These are phyloP conservation scores for Porphyridium purpureum DNA, from an alignment of 23 red algal species.

Conservation along the genomic window DNA sequence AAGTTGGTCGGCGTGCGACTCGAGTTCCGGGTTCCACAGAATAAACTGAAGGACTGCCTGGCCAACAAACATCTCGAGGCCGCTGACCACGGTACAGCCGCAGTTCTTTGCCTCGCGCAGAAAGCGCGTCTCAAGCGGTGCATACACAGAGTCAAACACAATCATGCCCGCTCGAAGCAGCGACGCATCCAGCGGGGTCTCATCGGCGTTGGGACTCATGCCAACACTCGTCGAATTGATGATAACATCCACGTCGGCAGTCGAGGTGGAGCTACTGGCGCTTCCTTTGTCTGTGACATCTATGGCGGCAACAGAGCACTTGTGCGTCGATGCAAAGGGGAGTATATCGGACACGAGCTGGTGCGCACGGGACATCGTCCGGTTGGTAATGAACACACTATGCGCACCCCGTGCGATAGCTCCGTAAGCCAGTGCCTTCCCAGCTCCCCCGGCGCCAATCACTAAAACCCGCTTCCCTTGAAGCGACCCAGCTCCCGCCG, in stretches of 20 bases:
- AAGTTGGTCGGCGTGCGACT: too few species aligned
- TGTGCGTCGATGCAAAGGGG: background rate
- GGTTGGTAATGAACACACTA: slow-evolving; percentile 54
- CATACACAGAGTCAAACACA: slow-evolving; percentile 95
- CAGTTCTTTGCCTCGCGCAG: slow-evolving; percentile 22
- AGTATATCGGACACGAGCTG: slow-evolving; percentile 24
- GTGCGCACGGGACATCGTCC: slow-evolving; percentile 34
- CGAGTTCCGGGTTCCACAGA: slow-evolving; percentile 66
- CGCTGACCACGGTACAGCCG: slow-evolving; percentile 54
- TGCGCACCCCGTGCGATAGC: slow-evolving; percentile 25
- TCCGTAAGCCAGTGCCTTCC: slow-evolving; percentile 67
- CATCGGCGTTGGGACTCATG: slow-evolving; percentile 57
- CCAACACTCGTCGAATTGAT: slow-evolving; percentile 88
- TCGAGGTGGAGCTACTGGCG: background rate
- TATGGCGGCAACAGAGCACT: background rate
- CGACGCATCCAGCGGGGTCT: slow-evolving; percentile 16
- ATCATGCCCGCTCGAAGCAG: slow-evolving; percentile 1
- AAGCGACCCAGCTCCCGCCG: background rate
- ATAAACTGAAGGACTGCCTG: slow-evolving; percentile 73
- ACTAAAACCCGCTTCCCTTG: slow-evolving; percentile 27
- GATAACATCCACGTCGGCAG: slow-evolving; percentile 30
- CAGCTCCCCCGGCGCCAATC: slow-evolving; percentile 85
- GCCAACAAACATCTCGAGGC: slow-evolving; percentile 97
- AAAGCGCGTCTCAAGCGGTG: slow-evolving; percentile 62
- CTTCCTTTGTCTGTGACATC: background rate